Evolutionary conservation across 2,329 filamentous ascomycete species (phyloP), one percentile per base, ranked within the genome.

Genomic region (Zymoseptoria tritici): DNA sequence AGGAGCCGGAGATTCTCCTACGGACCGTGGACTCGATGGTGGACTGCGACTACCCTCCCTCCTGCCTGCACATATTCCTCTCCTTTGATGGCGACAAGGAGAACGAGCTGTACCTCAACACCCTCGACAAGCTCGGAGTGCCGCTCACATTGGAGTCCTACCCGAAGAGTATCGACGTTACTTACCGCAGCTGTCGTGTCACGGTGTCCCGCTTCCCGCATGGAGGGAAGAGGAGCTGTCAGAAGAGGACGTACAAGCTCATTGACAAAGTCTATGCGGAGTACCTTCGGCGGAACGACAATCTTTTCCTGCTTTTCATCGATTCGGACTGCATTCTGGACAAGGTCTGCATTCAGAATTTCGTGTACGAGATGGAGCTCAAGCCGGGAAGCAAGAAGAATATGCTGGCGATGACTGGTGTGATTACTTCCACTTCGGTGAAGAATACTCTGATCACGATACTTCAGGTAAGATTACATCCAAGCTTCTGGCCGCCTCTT

Each of bases 291-390:
- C 82, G 85, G 54, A 90, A 96, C 71, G 93, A 97, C 75, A 90
- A 97, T 68, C 79, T 97, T 0, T 97, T 97, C 73, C 88, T 97
- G 57, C 83, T 97, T 9, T 97, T 97, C 76, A 97, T 97, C 72
- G 93, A 97, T 77, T 97, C 92, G 0, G 93, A 97, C 73, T 97
- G 94, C 75, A 94, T 97, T 63, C 80, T 97, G 55, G 93, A 97
- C 77, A 84, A 86, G 60, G 85, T 92, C 49, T 97, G 93, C 73
- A 84, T 97, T 61, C 93, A 97, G 73, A 97, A 97, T 74, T 97
- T 97, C 76, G 90, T 97, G 78, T 97, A 94, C 75, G 93, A 97
- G 73, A 97, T 97, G 94, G 91, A 97, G 75, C 80, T 97, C 62
- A 96, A 93, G 74, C 93, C 93, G 0, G 92, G 92, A 57, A 96